Evolutionary conservation across 1,284 basidiomycete species (phyloP), one percentile per base, ranked within the genome.

Genomic region (Ustilago xerochloae): DNA sequence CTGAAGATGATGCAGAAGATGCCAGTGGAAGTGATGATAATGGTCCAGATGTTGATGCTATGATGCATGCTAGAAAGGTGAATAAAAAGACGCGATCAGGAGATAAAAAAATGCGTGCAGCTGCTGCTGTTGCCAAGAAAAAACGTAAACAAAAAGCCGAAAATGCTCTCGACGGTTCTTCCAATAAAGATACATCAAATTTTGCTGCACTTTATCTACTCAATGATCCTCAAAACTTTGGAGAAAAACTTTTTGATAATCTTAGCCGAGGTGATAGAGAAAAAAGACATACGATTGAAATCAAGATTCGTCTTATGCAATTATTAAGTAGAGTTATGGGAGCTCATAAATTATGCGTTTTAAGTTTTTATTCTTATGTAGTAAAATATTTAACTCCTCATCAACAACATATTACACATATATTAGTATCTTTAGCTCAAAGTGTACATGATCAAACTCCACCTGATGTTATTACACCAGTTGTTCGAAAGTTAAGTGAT

Each of bases 251-350:
- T 1, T 98, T 94, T 83, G 92, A 96, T 81, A 89, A 90, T 57
- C 87, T 99, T 51, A 90, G 90, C 81, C 89, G 89, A 43, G 90
- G 95, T 85, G 82, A 84, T 47, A 56, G 71, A 24, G 95, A 97
- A 88, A 97, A 95, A 85, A 90, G 92, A 16, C 79, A 82, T 49
- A 92, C 93, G 20, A 89, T 99, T 75, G 95, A 98, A 78, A 96
- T 98, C 88, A 98, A 97, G 86, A 92, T 99, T 64, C 88, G 98
- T 71, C 88, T 97, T 82, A 97, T 99, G 93, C 94, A 98, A 84
- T 91, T 99, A 38, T 89, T 99, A 51, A 92, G 93, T n/a, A 90
- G 97, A 50, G 92, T 98, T 55, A 96, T 95, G 90, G 92, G 93
- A 36, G 87, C 89, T 2, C 96, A 99, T 87, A 94, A 95, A 85